Evolutionary conservation across 1,139 yeast species (phyloP).

Genomic region (Protomyces pachydermus): DNA sequence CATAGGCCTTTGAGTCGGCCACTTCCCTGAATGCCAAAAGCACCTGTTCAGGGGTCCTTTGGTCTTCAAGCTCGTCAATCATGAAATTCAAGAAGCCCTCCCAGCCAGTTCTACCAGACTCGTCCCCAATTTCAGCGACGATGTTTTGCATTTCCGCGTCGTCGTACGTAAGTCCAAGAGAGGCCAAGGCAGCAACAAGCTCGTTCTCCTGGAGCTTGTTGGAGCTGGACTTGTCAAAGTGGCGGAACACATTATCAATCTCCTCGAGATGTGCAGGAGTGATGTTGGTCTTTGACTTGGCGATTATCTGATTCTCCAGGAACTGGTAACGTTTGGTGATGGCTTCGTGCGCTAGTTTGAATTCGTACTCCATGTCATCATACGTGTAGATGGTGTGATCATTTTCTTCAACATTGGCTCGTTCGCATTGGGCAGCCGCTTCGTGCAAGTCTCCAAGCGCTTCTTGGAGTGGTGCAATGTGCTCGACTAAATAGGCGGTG

Average conservation of each 20-base stretch:
- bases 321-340: conserved; percentile 42
- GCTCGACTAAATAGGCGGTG: conserved; percentile 38
- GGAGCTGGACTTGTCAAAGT: conserved; percentile 41
- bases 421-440: conserved; percentile 38
- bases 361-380: conserved; percentile 44
- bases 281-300: conserved; percentile 42
- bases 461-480: conserved; percentile 39
- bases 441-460: conserved; percentile 36
- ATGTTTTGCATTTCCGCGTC: conserved; percentile 42
- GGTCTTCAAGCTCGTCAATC: conserved; percentile 44
- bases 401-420: conserved; percentile 44
- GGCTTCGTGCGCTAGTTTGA: conserved; percentile 41
- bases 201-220: conserved; percentile 39
- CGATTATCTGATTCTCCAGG: conserved; percentile 44
- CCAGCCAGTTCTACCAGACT: conserved; percentile 37
- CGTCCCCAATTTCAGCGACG: conserved; percentile 37
- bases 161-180: conserved; percentile 41
- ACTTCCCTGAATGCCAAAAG: conserved; percentile 43
- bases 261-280: conserved; percentile 45
- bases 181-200: conserved; percentile 44
- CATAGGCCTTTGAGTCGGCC: conserved; percentile 42
- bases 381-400: conserved; percentile 43
- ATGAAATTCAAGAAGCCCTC: conserved; percentile 43
- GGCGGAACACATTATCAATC: conserved; percentile 44
- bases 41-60: conserved; percentile 43